Evolutionary conservation across 306 rosid species (phyloP), one percentile per base, ranked within the genome.

Genomic region (Quercus variabilis): DNA sequence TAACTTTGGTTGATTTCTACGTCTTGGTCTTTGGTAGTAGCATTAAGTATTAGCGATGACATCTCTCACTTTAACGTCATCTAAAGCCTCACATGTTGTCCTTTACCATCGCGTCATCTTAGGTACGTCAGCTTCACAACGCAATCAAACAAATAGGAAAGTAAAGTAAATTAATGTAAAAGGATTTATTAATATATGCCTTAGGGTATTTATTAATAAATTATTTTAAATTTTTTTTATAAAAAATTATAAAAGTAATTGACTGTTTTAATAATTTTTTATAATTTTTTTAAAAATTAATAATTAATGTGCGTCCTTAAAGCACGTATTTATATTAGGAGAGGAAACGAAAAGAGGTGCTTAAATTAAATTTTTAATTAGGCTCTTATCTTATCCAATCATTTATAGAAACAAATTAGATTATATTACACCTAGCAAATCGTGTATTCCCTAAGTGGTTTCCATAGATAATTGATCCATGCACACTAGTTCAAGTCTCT

Each of bases 151-250:
- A 13, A 60, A 21, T 4, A 0, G 14, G 23, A 1, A 14, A 26
- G 25, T 3, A 49, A 14, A 26, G 25, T 12, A 12, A 49, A 49
- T 49, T 46, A 46, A 35, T 35, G 6, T 35, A 6, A 0, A 0
- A 0, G 0, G 0, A 6, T 35, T 35, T 35, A 6, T 0, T 35
- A 5, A 35, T 0, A 1, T 6, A 7, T 1, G 0, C 0, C 0
- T 33, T 33, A 5, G 0, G 1, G 0, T 1, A 1, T 5, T 5
- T 0, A 31, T 31, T 4, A 33, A 5, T 5, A 5, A 35, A 35
- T 1, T 0, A 33, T 35, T 35, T 35, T 35, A 5, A 0, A 35
- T 1, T 1, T 0, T 1, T 35, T 35, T 6, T 1, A 35, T 35
- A 0, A 35, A 35, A 35, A 0, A 0, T 1, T 0, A 35, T 0